These are phyloP conservation scores for Hymenoscyphus scutula DNA, from an alignment of 2,329 filamentous ascomycete species.

Conservation along the genomic window DNA sequence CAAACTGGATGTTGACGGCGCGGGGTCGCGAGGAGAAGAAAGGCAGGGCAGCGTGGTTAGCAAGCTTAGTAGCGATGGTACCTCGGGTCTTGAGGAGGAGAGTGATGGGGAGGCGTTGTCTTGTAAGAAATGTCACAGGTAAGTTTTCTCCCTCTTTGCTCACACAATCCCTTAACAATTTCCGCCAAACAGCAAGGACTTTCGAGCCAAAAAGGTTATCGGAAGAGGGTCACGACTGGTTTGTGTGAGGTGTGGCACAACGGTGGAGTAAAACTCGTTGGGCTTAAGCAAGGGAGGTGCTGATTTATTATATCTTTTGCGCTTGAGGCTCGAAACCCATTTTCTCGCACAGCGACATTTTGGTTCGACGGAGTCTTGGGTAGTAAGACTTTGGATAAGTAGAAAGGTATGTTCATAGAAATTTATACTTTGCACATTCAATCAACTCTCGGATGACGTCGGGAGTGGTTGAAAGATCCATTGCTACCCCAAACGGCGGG, in stretches of 20 bases:
- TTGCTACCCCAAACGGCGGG: too few relatives aligned
- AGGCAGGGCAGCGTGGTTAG: conserved; percentile 42
- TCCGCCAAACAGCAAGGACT: conserved; percentile 47
- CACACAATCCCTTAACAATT: not conserved
- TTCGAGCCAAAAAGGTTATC: conserved; percentile 56
- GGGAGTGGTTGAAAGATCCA: too few relatives aligned
- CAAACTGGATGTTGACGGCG: conserved; percentile 19
- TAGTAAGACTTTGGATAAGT: too few relatives aligned
- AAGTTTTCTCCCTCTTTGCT: not conserved
- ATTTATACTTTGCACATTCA: too few relatives aligned
- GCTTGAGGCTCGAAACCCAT: too few relatives aligned
- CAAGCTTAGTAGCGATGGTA: conserved; percentile 53
- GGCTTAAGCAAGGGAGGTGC: too few relatives aligned
- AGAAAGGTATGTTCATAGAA: too few relatives aligned
- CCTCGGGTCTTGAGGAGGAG: conserved; percentile 40
- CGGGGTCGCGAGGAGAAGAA: conserved; percentile 21
- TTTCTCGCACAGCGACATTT: too few relatives aligned
- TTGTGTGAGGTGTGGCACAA: conserved; percentile 40
- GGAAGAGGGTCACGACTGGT: conserved; percentile 54
- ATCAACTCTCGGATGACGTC: too few relatives aligned
- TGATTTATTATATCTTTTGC: too few relatives aligned
- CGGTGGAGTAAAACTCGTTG: too few relatives aligned
- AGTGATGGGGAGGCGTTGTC: conserved; percentile 48
- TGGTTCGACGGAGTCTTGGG: too few relatives aligned
- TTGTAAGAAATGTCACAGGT: conserved; percentile 55